Evolutionary conservation across 2,329 filamentous ascomycete species (phyloP).

Genomic region (Colletotrichum sp.): DNA sequence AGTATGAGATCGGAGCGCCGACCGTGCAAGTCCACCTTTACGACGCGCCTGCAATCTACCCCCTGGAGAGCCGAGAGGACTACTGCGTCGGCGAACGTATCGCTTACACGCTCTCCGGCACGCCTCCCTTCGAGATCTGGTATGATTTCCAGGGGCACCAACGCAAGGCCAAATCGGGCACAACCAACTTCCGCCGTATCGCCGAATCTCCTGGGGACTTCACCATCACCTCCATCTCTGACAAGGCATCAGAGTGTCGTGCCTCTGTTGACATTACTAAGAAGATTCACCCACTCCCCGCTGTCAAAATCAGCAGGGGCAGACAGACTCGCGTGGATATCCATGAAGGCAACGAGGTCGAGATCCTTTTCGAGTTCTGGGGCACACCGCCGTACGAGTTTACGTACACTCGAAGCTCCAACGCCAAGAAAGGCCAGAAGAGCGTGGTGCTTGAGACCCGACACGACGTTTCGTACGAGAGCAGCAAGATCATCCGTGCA

Average conservation of each 20-base stretch:
- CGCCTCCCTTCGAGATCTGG: slow-evolving; percentile 89
- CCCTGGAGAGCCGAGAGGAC: slow-evolving; percentile 82
- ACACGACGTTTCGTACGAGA: slow-evolving; percentile 83
- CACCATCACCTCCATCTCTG: slow-evolving; percentile 83
- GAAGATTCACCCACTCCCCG: slow-evolving; percentile 88
- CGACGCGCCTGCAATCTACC: slow-evolving; percentile 89
- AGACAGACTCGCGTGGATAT: slow-evolving; percentile 85
- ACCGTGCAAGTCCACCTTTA: slow-evolving; percentile 91
- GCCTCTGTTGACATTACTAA: slow-evolving; percentile 80
- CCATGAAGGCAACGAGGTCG: slow-evolving; percentile 92
- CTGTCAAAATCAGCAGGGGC: slow-evolving; percentile 87
- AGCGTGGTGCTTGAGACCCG: slow-evolving; percentile 86
- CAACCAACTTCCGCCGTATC: slow-evolving; percentile 89
- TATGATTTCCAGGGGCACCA: slow-evolving; percentile 85
- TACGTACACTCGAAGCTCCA: slow-evolving; percentile 91
- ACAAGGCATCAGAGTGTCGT: slow-evolving; percentile 87
- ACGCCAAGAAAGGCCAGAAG: slow-evolving; percentile 79
- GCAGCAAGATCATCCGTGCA: slow-evolving; percentile 80
- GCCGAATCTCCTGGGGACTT: slow-evolving; percentile 92
- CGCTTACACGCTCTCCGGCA: slow-evolving; percentile 88
- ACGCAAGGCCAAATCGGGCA: slow-evolving; percentile 79
- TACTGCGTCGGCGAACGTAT: slow-evolving; percentile 97
- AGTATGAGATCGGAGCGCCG: slow-evolving; percentile 72
- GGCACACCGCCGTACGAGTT: slow-evolving; percentile 97
- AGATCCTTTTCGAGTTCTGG: slow-evolving; percentile 94